phyloP scores from a whole-genome alignment of 2,329 filamentous ascomycete genomes.

The Claviceps capensis region DNA sequence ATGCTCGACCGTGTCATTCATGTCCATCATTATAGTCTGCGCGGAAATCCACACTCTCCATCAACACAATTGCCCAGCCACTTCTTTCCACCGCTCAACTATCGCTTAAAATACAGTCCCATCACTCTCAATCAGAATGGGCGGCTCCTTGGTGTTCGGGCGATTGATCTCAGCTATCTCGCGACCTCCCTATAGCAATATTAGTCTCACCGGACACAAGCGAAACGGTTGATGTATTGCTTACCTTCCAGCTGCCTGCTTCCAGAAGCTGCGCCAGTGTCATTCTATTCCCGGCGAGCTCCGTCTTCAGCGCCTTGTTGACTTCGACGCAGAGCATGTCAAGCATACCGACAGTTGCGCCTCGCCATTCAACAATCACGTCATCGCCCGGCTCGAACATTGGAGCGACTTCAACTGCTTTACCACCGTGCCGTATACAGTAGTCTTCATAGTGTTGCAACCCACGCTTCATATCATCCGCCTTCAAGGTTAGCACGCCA shows the following conservation, averaged over 20 bases:
- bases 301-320: slow-evolving; percentile 47
- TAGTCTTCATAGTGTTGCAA: slow-evolving; percentile 50
- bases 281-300: slow-evolving; percentile 57
- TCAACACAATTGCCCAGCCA: background rate
- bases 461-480: slow-evolving; percentile 55
- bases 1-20: background rate
- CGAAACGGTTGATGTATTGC: slow-evolving; percentile 10
- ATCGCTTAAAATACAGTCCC: slow-evolving; percentile 76
- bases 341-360: slow-evolving; percentile 45
- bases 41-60: background rate
- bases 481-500: slow-evolving; percentile 65
- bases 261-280: slow-evolving; percentile 81
- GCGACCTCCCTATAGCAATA: slow-evolving; percentile 54
- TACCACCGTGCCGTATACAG: slow-evolving; percentile 56
- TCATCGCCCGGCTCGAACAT: slow-evolving; percentile 47
- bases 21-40: background rate
- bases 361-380: slow-evolving; percentile 53
- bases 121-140: slow-evolving; percentile 91
- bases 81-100: background rate
- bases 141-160: slow-evolving; percentile 91
- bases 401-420: slow-evolving; percentile 39
- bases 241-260: slow-evolving; percentile 94
- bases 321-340: slow-evolving; percentile 39
- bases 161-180: slow-evolving; percentile 92
- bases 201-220: background rate